Conservation (phyloP, 345 rosid genomes). For the Heritiera littoralis region DNA sequence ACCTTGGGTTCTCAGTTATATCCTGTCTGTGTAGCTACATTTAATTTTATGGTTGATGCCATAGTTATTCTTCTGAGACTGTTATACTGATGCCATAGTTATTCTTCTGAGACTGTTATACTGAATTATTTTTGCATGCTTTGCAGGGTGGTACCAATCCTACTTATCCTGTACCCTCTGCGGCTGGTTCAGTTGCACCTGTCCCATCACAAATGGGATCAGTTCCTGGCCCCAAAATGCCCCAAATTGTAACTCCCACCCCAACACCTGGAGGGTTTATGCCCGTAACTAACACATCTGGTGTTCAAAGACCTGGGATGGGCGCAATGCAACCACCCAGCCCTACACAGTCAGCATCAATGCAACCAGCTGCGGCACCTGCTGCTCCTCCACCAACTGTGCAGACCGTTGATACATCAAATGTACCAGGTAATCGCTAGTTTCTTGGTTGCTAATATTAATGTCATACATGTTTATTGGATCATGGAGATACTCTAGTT, state of each 20-base stretch:
- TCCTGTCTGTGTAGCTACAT: slow-evolving; percentile 54
- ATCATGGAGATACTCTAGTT: slow-evolving; percentile 6
- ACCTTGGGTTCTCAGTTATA: slow-evolving; percentile 76
- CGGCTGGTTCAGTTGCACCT: slow-evolving; percentile 52
- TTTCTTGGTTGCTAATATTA: slow-evolving; percentile 4
- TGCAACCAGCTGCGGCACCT: slow-evolving; percentile 60
- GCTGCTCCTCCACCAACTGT: slow-evolving; percentile 85
- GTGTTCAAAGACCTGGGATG: slow-evolving; percentile 66
- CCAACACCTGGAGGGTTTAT: slow-evolving; percentile 53
- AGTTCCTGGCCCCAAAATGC: slow-evolving; percentile 52
- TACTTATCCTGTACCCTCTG: slow-evolving; percentile 54
- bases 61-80: slow-evolving; percentile 5
- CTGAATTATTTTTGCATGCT: slow-evolving; percentile 24
- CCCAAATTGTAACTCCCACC: slow-evolving; percentile 58
- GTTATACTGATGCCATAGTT: slow-evolving; percentile 1
- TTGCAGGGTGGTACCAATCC: slow-evolving; percentile 65
- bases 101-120: slow-evolving; percentile 9
- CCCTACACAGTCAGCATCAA: slow-evolving; percentile 52
- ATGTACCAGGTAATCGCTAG: slow-evolving; percentile 68
- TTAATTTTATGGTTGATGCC: slow-evolving; percentile 10
- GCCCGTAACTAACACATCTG: slow-evolving; percentile 58
- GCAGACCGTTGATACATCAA: slow-evolving; percentile 87
- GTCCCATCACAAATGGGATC: slow-evolving; percentile 52
- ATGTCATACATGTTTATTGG: slow-evolving; percentile 16
- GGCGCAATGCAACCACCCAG: slow-evolving; percentile 61